These are phyloP conservation scores for Prunella vulgaris DNA, from an alignment of 257 asterid genomes.

Conservation along the genomic window DNA sequence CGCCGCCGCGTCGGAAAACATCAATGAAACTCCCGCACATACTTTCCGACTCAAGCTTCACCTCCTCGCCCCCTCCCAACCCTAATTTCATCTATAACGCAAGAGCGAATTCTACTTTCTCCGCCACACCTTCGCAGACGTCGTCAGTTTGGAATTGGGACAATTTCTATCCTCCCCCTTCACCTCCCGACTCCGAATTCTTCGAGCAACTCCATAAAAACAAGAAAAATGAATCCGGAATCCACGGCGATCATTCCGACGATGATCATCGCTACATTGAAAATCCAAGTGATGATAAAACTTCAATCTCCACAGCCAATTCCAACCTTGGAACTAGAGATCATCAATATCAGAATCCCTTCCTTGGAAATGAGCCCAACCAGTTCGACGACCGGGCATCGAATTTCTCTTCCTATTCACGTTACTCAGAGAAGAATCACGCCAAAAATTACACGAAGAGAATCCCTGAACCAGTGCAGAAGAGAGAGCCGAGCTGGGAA, in stretches of 20 bases:
- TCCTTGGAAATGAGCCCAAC: constrained; percentile 9
- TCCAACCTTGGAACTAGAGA: constrained; percentile 7
- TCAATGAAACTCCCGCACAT: constrained; percentile 64
- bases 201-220: constrained; percentile 38
- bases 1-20: constrained; percentile 42
- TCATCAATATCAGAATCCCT: constrained; percentile 15
- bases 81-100: constrained; percentile 40
- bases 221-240: constrained; percentile 5
- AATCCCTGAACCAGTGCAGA: constrained; percentile 15
- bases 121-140: constrained; percentile 75
- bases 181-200: constrained; percentile 86
- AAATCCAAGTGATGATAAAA: constrained; percentile 30
- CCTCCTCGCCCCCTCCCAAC: constrained; percentile 51
- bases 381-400: constrained; percentile 49
- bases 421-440: constrained; percentile 8
- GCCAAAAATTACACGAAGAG: not conserved
- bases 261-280: constrained; percentile 17
- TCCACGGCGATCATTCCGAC: constrained; percentile 18
- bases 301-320: constrained; percentile 27
- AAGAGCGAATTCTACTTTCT: constrained; percentile 50
- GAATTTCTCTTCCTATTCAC: constrained; percentile 39
- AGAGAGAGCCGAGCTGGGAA: constrained; percentile 34
- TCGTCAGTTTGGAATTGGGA: constrained; percentile 98
- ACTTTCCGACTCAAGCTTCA: constrained; percentile 69
- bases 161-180: constrained; percentile 85